Conservation (phyloP, 1,284 basidiomycete genomes). For the Rhodotorula sp. region DNA sequence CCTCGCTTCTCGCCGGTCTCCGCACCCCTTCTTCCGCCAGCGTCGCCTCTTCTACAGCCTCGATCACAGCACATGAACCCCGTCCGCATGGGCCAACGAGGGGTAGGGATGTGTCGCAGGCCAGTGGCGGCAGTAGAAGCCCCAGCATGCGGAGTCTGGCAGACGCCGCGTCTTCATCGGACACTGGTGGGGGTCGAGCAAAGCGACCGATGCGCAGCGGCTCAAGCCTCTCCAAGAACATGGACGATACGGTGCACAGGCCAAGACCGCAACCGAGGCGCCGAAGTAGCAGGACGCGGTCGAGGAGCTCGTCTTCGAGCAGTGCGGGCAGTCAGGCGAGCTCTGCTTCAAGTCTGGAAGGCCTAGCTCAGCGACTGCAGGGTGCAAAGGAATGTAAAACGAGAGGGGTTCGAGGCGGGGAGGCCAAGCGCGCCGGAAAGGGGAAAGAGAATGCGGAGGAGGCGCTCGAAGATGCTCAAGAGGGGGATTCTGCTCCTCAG, state of each 20-base stretch:
- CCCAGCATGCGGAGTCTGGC: background rate
- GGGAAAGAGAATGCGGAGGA: no score
- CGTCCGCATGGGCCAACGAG: background rate
- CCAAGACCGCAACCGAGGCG: background rate
- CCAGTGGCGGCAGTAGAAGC: background rate
- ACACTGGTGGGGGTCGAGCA: background rate
- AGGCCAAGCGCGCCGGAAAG: background rate
- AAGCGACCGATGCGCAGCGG: no score
- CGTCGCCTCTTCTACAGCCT: background rate
- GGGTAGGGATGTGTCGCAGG: no score
- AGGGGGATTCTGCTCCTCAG: no score
- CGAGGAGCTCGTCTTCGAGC: background rate
- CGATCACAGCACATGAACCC: background rate
- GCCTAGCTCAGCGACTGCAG: slow-evolving; percentile 6
- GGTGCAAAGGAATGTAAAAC: slow-evolving; percentile 2
- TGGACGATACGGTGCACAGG: no score
- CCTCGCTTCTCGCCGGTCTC: background rate
- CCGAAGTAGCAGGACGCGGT: background rate
- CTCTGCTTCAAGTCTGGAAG: slow-evolving; percentile 22
- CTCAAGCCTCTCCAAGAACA: no score
- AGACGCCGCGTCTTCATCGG: background rate
- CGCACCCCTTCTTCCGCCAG: slow-evolving; percentile 5
- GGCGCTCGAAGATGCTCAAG: no score
- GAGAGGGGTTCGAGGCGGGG: background rate
- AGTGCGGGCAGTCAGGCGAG: background rate